Percentiles rank a stretch among this genome's conserved stretches.
Evolutionary conservation across 1,139 yeast species (phyloP).

Genomic region (Arxiozyma bovina): DNA sequence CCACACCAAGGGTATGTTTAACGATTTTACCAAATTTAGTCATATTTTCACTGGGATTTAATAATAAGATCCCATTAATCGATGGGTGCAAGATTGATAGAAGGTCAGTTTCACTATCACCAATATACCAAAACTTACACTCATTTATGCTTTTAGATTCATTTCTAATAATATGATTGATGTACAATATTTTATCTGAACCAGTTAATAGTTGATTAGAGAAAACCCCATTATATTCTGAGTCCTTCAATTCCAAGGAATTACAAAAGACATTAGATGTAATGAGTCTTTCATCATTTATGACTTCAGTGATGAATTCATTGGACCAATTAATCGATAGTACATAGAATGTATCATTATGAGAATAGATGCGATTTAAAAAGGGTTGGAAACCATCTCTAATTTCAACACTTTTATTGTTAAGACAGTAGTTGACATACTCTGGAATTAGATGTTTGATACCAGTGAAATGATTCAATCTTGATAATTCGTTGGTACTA

Average conservation of each 20-base stretch:
- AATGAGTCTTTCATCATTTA: conserved; percentile 7
- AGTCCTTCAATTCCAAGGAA: conserved; percentile 11
- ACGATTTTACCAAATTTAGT: conserved; percentile 17
- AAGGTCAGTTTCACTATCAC: conserved; percentile 30
- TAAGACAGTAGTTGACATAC: conserved; percentile 6
- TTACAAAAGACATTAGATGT: conserved; percentile 20
- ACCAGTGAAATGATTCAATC: conserved; percentile 16
- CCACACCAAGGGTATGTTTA: conserved; percentile 12
- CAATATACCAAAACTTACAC: conserved; percentile 22
- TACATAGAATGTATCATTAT: conserved; percentile 13
- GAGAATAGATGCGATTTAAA: background rate
- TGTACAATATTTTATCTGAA: conserved; percentile 19
- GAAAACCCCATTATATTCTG: conserved; percentile 21
- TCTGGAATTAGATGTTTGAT: conserved; percentile 11
- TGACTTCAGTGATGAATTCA: conserved; percentile 21
- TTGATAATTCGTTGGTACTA: conserved; percentile 21
- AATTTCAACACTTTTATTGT: conserved; percentile 5
- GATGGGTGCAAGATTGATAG: conserved; percentile 22
- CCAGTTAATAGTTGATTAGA: conserved; percentile 24
- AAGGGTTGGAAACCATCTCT: conserved; percentile 14
- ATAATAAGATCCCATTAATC: conserved; percentile 22
- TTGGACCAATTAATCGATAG: conserved; percentile 29
- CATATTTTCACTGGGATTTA: conserved; percentile 24
- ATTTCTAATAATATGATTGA: conserved; percentile 9
- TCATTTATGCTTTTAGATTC: background rate